A percentile compares a stretch with the other conserved stretches of the same genome.
Evolutionary conservation across 331 rosid genomes (phyloP).

Genomic region (Pyrus hybrid): DNA sequence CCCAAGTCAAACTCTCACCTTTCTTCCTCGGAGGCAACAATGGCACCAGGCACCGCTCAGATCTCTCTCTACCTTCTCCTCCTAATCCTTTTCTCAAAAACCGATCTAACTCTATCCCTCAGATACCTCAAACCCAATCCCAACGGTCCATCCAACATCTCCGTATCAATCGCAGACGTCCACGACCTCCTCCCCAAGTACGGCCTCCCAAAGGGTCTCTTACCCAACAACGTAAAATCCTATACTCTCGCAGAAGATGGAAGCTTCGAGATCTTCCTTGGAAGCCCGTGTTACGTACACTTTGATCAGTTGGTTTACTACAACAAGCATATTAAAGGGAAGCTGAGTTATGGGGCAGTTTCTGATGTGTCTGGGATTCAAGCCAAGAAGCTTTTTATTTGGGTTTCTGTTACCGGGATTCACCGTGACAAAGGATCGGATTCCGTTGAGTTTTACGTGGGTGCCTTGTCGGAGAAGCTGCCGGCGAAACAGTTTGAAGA

Average conservation of each 20-base stretch:
- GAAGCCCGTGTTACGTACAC: constrained; percentile 49
- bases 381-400: constrained; percentile 53
- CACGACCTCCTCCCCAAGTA: constrained; percentile 57
- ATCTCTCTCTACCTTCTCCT: constrained; percentile 21
- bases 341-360: constrained; percentile 40
- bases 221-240: constrained; percentile 57
- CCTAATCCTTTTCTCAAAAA: constrained; percentile 15
- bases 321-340: constrained; percentile 39
- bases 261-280: constrained; percentile 38
- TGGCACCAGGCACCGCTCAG: constrained; percentile 20
- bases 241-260: constrained; percentile 54
- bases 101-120: constrained; percentile 19
- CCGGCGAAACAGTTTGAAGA: constrained; percentile 41
- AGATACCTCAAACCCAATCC: background rate
- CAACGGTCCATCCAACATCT: background rate
- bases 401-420: constrained; percentile 64
- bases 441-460: constrained; percentile 46
- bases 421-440: constrained; percentile 26
- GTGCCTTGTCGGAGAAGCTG: constrained; percentile 48
- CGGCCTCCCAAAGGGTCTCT: constrained; percentile 70
- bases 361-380: constrained; percentile 63
- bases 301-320: constrained; percentile 51
- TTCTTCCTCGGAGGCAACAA: constrained; percentile 10
- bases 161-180: constrained; percentile 27
- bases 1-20: background rate